Evolutionary conservation across 306 rosid species (phyloP).

Genomic region (Erythrophleum fordii): DNA sequence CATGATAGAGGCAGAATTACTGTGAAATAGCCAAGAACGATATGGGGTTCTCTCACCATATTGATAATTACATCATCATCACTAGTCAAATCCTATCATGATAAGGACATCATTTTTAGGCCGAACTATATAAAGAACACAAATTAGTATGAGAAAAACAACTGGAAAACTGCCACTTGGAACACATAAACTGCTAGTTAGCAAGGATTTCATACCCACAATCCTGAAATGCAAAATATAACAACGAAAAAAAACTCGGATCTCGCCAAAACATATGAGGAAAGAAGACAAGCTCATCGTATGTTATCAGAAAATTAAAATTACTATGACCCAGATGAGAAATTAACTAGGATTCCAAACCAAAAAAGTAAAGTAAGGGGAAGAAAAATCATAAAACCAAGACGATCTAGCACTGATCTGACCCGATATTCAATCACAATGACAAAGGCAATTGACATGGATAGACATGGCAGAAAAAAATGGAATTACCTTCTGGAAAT

Average conservation of each 20-base stretch:
- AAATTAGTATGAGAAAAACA: background rate
- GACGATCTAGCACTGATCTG: constrained; percentile 33
- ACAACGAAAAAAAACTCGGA: constrained; percentile 19
- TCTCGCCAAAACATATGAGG: constrained; percentile 3
- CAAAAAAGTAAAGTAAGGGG: background rate
- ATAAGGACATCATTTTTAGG: background rate
- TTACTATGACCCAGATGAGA: background rate
- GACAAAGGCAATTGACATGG: constrained; percentile 21
- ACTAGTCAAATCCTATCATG: constrained; percentile 20
- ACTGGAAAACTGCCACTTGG: background rate
- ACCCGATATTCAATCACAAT: constrained; percentile 20
- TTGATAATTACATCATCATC: background rate
- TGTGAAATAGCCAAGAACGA: background rate
- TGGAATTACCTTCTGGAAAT: constrained; percentile 56
- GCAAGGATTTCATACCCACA: background rate
- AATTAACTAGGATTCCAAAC: background rate
- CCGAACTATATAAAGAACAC: background rate
- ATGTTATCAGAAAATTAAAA: background rate
- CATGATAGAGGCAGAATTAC: constrained; percentile 12
- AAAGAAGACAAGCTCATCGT: background rate
- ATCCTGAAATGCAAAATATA: constrained; percentile 27
- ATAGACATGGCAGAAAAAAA: background rate
- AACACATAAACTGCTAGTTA: background rate
- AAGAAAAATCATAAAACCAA: background rate
- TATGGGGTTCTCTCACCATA: background rate